Evolutionary conservation across 2,329 filamentous ascomycete species (phyloP).

Genomic region (Penicillium hordei): DNA sequence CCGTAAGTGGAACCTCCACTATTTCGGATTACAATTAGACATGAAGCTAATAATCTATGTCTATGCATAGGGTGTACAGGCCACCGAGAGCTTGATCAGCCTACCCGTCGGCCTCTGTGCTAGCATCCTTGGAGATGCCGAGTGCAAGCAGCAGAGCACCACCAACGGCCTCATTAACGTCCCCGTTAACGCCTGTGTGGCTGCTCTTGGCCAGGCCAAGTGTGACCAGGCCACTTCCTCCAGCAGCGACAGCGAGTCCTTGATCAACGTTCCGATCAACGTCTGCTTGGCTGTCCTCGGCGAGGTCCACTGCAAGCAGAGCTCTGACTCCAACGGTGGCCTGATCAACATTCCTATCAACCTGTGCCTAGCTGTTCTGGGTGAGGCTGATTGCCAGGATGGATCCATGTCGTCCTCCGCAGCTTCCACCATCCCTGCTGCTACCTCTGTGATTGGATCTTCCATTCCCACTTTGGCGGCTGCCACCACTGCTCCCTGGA

Average conservation of each 20-base stretch:
- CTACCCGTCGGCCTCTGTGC: conserved; percentile 30
- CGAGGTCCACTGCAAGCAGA: conserved; percentile 27
- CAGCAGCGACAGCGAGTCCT: conserved; percentile 10
- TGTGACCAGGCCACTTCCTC: conserved; percentile 24
- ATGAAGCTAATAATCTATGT: background rate
- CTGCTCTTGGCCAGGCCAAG: conserved; percentile 26
- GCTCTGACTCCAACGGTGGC: conserved; percentile 14
- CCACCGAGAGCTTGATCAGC: conserved; percentile 20
- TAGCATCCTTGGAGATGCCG: conserved; percentile 28
- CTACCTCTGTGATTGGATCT: background rate
- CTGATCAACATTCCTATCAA: conserved; percentile 31
- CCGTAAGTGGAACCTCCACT: background rate
- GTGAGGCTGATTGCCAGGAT: conserved; percentile 23
- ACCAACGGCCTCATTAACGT: conserved; percentile 26
- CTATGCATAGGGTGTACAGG: background rate
- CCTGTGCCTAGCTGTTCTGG: conserved; percentile 28
- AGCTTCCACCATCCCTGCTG: background rate
- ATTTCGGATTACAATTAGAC: background rate
- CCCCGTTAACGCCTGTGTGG: conserved; percentile 25
- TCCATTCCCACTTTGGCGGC: background rate
- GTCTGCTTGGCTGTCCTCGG: conserved; percentile 31
- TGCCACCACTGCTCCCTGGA: background rate
- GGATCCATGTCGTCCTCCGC: background rate
- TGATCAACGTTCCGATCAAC: conserved; percentile 32
- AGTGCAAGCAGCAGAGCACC: conserved; percentile 25